Evolutionary conservation across 768 basidiomycete genomes (phyloP).

Genomic region (Cyclocybe aegerita): DNA sequence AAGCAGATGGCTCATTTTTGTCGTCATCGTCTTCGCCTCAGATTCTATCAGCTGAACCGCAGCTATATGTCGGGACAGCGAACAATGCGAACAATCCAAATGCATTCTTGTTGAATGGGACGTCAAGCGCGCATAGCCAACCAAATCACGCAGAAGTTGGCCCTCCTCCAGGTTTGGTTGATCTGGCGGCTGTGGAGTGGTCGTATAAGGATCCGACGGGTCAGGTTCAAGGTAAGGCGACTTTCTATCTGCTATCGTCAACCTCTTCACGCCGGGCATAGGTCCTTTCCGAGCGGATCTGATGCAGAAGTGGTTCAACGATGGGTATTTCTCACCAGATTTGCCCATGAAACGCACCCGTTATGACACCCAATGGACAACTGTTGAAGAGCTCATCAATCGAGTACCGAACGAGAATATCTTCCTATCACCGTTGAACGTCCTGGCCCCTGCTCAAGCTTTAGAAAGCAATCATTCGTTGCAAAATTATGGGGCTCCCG

Average conservation of each 20-base stretch:
- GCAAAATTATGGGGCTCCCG: conserved; percentile 31
- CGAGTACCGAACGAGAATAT: conserved; percentile 55
- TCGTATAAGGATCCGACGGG: conserved; percentile 91
- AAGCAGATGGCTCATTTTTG: conserved; percentile 5
- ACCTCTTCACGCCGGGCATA: conserved; percentile 23
- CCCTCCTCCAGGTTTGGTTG: conserved; percentile 47
- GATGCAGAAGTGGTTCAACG: conserved; percentile 95
- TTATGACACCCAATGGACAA: conserved; percentile 65
- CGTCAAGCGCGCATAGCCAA: neutral
- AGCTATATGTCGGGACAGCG: neutral
- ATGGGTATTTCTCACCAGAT: conserved; percentile 83
- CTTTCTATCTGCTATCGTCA: no score
- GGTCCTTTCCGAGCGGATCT: conserved; percentile 86
- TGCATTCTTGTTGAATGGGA: no score
- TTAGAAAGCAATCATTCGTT: conserved; percentile 46
- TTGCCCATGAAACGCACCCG: conserved; percentile 83
- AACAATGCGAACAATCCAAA: no score
- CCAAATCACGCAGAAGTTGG: conserved; percentile 13
- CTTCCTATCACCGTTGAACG: conserved; percentile 55
- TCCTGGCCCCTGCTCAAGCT: conserved; percentile 54
- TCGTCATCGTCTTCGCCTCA: conserved; percentile 14
- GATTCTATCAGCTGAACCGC: conserved; percentile 12
- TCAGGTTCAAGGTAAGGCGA: conserved; percentile 75
- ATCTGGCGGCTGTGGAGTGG: conserved; percentile 75
- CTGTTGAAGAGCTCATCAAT: conserved; percentile 58